phyloP scores from a whole-genome alignment of 1,284 basidiomycete species.

The Moesziomyces sp. region DNA sequence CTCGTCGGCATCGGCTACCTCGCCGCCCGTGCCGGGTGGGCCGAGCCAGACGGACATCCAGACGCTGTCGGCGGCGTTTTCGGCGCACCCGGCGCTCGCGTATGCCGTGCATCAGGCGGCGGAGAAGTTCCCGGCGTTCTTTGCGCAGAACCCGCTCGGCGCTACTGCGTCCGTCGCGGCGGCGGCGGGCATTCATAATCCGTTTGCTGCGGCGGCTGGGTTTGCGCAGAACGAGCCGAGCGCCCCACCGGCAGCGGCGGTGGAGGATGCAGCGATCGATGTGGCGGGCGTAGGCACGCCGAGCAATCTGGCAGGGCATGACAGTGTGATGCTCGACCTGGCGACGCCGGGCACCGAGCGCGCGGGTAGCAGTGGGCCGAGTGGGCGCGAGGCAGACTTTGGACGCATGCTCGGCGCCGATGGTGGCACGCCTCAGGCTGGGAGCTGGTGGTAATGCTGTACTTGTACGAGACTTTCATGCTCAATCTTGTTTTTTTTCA shows the following conservation, averaged over 20 bases:
- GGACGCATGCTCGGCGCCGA: slow-evolving; percentile 8
- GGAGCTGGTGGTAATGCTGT: slow-evolving; percentile 33
- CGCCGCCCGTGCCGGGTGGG: slow-evolving; percentile 9
- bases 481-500: no score
- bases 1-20: slow-evolving; percentile 23
- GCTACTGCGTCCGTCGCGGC: slow-evolving; percentile 39
- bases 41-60: slow-evolving; percentile 25
- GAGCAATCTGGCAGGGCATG: slow-evolving; percentile 21
- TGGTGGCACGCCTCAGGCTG: slow-evolving; percentile 35
- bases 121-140: slow-evolving; percentile 45
- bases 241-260: background rate
- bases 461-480: no score
- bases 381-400: background rate
- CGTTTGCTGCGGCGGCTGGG: slow-evolving; percentile 9
- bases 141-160: slow-evolving; percentile 45
- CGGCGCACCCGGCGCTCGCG: slow-evolving; percentile 39
- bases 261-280: background rate
- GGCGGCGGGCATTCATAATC: slow-evolving; percentile 33
- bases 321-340: slow-evolving; percentile 22
- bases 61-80: slow-evolving; percentile 35
- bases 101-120: slow-evolving; percentile 48
- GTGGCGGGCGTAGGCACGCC: slow-evolving; percentile 27
- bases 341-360: slow-evolving; percentile 5
- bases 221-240: background rate
- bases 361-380: background rate